Percentiles rank a stretch among this genome's conserved stretches.
These are phyloP conservation scores for Carallia brachiata DNA, from an alignment of 345 rosid genomes.

Conservation along the genomic window DNA sequence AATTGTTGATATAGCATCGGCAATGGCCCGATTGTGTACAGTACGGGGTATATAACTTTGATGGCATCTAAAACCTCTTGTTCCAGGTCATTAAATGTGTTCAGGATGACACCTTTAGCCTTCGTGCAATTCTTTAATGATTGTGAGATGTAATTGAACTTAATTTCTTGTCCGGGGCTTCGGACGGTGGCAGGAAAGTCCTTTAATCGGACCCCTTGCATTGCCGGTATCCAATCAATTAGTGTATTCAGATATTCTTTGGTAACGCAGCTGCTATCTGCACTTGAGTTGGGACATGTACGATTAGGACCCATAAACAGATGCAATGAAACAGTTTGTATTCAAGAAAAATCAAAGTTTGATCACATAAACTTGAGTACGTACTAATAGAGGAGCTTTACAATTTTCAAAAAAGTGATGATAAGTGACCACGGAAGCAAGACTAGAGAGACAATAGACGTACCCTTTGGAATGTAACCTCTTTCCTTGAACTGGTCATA, in stretches of 20 bases:
- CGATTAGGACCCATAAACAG: not conserved
- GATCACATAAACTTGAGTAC: too few relatives aligned
- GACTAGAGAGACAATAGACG: too few relatives aligned
- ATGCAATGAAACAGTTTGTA: too few relatives aligned
- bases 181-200: not conserved
- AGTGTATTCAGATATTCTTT: not conserved
- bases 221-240: not conserved
- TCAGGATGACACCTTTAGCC: not conserved
- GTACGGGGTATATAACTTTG: not conserved
- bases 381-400: too few relatives aligned
- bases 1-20: not conserved
- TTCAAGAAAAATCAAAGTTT: too few relatives aligned
- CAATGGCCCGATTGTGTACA: not conserved
- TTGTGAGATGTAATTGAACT: too few relatives aligned
- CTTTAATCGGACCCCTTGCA: not conserved
- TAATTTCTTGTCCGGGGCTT: not conserved
- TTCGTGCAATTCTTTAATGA: not conserved
- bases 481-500: too few relatives aligned
- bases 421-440: too few relatives aligned
- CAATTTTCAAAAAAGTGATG: too few relatives aligned
- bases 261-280: not conserved
- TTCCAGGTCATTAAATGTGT: not conserved
- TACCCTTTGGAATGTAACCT: too few relatives aligned
- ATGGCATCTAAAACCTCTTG: not conserved
- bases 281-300: not conserved